phyloP scores from a whole-genome alignment of 228 moss, liverwort and hornwort species.

The Sphagnum fallax region DNA sequence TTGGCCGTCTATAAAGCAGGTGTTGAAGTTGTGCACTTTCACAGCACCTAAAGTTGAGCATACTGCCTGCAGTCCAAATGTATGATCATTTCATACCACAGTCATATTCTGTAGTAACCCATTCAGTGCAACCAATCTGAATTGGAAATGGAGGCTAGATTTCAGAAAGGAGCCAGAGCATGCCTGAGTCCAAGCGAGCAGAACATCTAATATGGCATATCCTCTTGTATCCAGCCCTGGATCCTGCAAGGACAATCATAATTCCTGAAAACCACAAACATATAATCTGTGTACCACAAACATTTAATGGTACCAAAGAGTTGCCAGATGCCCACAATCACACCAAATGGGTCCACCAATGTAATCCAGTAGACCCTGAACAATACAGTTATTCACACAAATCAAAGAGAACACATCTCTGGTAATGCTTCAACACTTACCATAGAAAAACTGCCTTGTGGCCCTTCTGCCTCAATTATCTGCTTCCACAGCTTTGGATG shows the following conservation, averaged over 20 bases:
- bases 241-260: conserved; percentile 13
- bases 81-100: neutral
- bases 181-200: conserved; percentile 52
- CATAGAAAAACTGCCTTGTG: conserved; percentile 20
- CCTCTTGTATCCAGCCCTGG: conserved; percentile 20
- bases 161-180: neutral
- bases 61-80: conserved; percentile 33
- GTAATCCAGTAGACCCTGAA: too few species aligned
- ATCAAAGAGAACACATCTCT: too few species aligned
- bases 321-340: too few species aligned
- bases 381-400: too few species aligned
- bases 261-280: neutral
- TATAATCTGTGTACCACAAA: too few species aligned
- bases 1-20: conserved; percentile 75
- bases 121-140: neutral
- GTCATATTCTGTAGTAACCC: neutral
- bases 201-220: conserved; percentile 23
- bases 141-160: neutral
- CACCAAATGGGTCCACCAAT: too few species aligned
- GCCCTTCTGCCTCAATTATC: conserved; percentile 37
- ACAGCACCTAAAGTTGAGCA: conserved; percentile 46
- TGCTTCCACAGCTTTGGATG: conserved; percentile 74
- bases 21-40: conserved; percentile 49
- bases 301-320: too few species aligned
- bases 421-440: conserved; percentile 3